A percentile compares a stretch with the other conserved stretches of the same genome.
These are phyloP conservation scores for Filosporella fistucella DNA, from an alignment of 495 filamentous ascomycete genomes.

Conservation along the genomic window DNA sequence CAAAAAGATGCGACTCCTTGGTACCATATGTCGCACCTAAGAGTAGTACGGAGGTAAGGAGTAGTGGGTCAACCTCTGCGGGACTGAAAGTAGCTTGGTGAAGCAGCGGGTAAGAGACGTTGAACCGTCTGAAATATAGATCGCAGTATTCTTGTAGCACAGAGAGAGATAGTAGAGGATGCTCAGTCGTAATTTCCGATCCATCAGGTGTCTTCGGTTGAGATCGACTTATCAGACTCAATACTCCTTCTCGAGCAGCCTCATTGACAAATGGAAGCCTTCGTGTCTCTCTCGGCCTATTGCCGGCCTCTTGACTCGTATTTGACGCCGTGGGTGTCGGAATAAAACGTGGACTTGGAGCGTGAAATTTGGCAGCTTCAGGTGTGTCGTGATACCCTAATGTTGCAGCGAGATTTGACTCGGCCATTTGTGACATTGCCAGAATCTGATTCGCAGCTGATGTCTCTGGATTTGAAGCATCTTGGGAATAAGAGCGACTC, in stretches of 20 bases:
- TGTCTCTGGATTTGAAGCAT: conserved; percentile 3
- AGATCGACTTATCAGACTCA: conserved; percentile 38
- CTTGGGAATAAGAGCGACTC: background rate
- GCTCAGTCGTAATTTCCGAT: conserved; percentile 32
- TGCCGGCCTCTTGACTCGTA: background rate
- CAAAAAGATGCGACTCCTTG: conserved; percentile 49
- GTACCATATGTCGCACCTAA: conserved; percentile 51
- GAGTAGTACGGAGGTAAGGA: conserved; percentile 44
- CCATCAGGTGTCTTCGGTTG: conserved; percentile 37
- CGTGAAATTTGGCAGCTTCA: background rate
- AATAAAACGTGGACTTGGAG: background rate
- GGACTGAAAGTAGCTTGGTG: conserved; percentile 49
- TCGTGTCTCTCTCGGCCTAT: background rate
- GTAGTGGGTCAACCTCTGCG: conserved; percentile 35
- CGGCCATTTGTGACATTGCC: conserved; percentile 9
- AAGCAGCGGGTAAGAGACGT: conserved; percentile 49
- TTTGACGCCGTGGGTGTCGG: background rate
- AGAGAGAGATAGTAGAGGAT: conserved; percentile 40
- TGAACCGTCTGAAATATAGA: conserved; percentile 51
- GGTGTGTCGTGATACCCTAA: conserved; percentile 6
- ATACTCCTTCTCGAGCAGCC: conserved; percentile 32
- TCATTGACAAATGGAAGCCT: conserved; percentile 32
- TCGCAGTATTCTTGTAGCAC: conserved; percentile 47
- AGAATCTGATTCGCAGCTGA: conserved; percentile 16
- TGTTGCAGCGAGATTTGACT: conserved; percentile 1